Evolutionary conservation across 192 early-diverging fungal species (phyloP), one percentile per base, ranked within the genome.

Genomic region (Funneliformis mosseae): DNA sequence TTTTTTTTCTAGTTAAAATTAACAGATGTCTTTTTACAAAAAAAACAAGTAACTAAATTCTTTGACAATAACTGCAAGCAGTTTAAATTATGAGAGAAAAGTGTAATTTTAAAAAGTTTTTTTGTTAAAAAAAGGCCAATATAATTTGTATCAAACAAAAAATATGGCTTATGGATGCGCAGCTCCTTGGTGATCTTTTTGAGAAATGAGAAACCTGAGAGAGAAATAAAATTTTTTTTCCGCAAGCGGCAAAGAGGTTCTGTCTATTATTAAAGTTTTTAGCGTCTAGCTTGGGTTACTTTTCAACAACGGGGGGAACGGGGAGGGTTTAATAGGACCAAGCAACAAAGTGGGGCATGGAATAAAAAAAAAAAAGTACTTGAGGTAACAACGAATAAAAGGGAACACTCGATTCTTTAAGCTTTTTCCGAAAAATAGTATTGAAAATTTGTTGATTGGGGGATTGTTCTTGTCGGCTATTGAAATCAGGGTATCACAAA

Each of bases 61-160:
- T 68, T 68, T n/a, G 25, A 28, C n/a, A 75, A 75, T 10, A 55
- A 18, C 45, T 10, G n/a, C 25, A 60, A 28, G 45, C 46, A 38
- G 48, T 42, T 42, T n/a, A 39, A 45, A 67, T n/a, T 9, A 59
- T 18, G 25, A 41, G 61, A 23, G 55, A 23, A 18, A 64, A 33
- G 60, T 38, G 28, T 42, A 60, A 33, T 33, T 33, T 33, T 33
- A 33, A 33, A 33, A 33, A 33, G 33, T 33, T 33, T 43, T 45
- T 76, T 74, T 48, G n/a, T 10, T 25, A 2, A 41, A 18, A 69
- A 41, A 70, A 68, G 28, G 42, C 77, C 55, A 41, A 77, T 77
- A 77, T 63, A 69, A 59, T 62, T 68, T 78, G 77, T 78, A 78
- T 78, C 77, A 78, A 78, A 78, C 77, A 78, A 78, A 63, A 39